A percentile compares a stretch with the other conserved stretches of the same genome.
These are phyloP conservation scores for Boletus sp. DNA, from an alignment of 768 basidiomycete genomes.

Conservation along the genomic window DNA sequence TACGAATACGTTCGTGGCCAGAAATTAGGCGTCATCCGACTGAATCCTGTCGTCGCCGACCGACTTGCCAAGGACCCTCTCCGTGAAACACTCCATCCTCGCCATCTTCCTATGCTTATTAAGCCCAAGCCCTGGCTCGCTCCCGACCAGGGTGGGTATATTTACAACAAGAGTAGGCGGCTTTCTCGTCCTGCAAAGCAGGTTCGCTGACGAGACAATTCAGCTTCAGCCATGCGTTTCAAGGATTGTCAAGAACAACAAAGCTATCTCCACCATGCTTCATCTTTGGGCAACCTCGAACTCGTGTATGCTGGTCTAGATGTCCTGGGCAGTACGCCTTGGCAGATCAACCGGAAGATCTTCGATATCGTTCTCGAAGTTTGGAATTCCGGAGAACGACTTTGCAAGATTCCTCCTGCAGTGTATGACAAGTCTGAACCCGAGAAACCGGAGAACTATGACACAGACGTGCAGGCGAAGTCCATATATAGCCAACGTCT, in stretches of 20 bases:
- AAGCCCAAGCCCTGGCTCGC: slow-evolving; percentile 85
- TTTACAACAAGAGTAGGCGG: slow-evolving; percentile 68
- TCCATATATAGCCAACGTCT: slow-evolving; percentile 53
- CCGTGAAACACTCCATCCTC: slow-evolving; percentile 75
- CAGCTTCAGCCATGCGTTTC: slow-evolving; percentile 83
- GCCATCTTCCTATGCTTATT: slow-evolving; percentile 93
- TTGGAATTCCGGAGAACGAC: slow-evolving; percentile 82
- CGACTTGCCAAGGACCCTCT: slow-evolving; percentile 74
- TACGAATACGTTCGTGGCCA: slow-evolving; percentile 94
- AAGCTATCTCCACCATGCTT: slow-evolving; percentile 72
- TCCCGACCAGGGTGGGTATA: slow-evolving; percentile 76
- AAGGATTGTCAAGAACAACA: slow-evolving; percentile 87
- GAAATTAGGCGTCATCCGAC: slow-evolving; percentile 86
- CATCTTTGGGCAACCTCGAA: slow-evolving; percentile 70
- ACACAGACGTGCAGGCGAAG: slow-evolving; percentile 53
- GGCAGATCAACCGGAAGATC: slow-evolving; percentile 78
- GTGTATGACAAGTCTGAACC: slow-evolving; percentile 66
- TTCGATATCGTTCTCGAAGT: slow-evolving; percentile 74
- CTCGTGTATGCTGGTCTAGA: slow-evolving; percentile 87
- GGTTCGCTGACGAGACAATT: neutral
- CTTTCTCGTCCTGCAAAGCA: neutral
- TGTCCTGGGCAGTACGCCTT: slow-evolving; percentile 84
- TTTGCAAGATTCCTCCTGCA: slow-evolving; percentile 83
- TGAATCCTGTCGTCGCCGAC: slow-evolving; percentile 78
- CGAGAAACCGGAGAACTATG: slow-evolving; percentile 38